Evolutionary conservation across 345 rosid species (phyloP).

Genomic region (Excoecaria cochinchinensis): DNA sequence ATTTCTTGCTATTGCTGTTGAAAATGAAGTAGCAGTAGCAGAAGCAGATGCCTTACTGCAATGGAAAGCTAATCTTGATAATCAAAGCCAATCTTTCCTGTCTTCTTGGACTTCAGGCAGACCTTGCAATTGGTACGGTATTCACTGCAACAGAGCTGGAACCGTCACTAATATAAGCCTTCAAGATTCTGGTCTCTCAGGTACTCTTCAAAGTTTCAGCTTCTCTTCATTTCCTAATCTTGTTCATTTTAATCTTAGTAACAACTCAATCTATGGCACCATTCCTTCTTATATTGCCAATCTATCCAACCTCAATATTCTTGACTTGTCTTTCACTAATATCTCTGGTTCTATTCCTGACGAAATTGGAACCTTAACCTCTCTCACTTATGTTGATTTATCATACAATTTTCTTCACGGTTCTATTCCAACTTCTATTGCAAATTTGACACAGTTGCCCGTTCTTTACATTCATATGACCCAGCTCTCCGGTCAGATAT

Average conservation of each 20-base stretch:
- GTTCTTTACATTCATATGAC: slow-evolving; percentile 1
- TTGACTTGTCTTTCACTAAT: slow-evolving; percentile 19
- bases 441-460: background rate
- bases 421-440: background rate
- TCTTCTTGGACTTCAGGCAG: slow-evolving; percentile 7
- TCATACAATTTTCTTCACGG: background rate
- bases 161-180: slow-evolving; percentile 26
- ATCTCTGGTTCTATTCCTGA: slow-evolving; percentile 17
- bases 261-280: slow-evolving; percentile 15
- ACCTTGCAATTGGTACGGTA: slow-evolving; percentile 28
- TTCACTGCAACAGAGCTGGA: slow-evolving; percentile 23
- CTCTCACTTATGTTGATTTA: slow-evolving; percentile 8
- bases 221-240: slow-evolving; percentile 33
- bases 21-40: background rate
- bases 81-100: slow-evolving; percentile 9
- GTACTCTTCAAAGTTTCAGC: slow-evolving; percentile 17
- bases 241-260: slow-evolving; percentile 14
- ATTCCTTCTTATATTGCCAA: slow-evolving; percentile 26
- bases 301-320: slow-evolving; percentile 16
- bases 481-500: slow-evolving; percentile 18
- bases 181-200: slow-evolving; percentile 12
- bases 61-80: slow-evolving; percentile 10
- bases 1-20: background rate
- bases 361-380: background rate
- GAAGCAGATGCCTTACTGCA: background rate